These are phyloP conservation scores for Phytophthora sp. DNA, from an alignment of 352 stramenopile species.

Conservation along the genomic window DNA sequence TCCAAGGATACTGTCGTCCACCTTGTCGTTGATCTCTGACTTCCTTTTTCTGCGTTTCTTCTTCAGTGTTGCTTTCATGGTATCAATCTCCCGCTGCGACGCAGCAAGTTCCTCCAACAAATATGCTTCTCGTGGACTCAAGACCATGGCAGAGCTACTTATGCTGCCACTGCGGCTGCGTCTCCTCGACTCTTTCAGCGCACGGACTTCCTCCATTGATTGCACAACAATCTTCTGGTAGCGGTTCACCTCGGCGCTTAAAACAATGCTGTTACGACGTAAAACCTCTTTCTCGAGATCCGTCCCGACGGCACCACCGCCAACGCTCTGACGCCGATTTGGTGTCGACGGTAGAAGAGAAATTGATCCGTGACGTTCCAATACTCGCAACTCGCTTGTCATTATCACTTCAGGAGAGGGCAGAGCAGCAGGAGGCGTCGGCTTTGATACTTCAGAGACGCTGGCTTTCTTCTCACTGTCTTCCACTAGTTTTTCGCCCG, in stretches of 20 bases:
- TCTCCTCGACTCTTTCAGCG: conserved; percentile 42
- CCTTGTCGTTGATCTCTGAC: neutral
- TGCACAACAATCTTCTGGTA: conserved; percentile 52
- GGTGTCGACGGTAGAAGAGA: conserved; percentile 19
- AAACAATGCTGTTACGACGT: conserved; percentile 39
- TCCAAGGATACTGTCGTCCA: neutral
- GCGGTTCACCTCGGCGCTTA: conserved; percentile 45
- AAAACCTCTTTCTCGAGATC: conserved; percentile 50
- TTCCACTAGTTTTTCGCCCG: conserved; percentile 11
- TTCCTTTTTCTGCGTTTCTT: conserved; percentile 26
- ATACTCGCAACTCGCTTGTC: neutral
- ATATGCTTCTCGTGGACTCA: conserved; percentile 39
- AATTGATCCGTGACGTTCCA: conserved; percentile 18
- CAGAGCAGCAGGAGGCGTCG: neutral
- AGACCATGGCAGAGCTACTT: conserved; percentile 18
- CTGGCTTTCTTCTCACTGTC: conserved; percentile 3
- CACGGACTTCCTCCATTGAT: conserved; percentile 45
- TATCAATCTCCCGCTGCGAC: conserved; percentile 32
- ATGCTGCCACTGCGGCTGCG: conserved; percentile 35
- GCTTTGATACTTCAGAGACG: neutral
- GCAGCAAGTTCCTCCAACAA: conserved; percentile 42
- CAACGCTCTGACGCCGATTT: conserved; percentile 18
- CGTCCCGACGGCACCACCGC: conserved; percentile 4
- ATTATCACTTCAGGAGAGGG: conserved; percentile 2
- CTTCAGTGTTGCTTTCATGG: conserved; percentile 31